Conservation (phyloP, 2,329 filamentous ascomycete genomes). For the Talaromyces piceae region DNA sequence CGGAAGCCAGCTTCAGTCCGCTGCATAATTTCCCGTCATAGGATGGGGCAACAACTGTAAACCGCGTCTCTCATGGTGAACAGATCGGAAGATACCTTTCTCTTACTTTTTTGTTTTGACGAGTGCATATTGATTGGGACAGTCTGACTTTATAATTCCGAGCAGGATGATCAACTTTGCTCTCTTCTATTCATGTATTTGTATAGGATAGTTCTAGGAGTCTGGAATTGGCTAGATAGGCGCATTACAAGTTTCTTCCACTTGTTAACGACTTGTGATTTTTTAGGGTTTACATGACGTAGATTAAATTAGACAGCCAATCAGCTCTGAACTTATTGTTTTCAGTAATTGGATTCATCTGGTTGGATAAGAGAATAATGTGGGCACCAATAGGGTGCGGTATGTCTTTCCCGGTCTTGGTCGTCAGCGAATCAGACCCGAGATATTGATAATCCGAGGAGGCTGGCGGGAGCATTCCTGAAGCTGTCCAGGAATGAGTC, state of each 20-base stretch:
- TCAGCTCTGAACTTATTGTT: background rate
- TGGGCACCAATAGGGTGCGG: background rate
- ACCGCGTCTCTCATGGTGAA: background rate
- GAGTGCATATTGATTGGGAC: background rate
- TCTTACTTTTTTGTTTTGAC: background rate
- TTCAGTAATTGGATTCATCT: background rate
- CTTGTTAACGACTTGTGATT: background rate
- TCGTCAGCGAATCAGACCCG: conserved; percentile 18
- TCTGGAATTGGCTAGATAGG: background rate
- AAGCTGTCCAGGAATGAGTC: background rate
- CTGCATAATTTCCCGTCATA: conserved; percentile 7
- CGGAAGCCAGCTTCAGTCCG: conserved; percentile 18
- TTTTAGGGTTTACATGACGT: background rate
- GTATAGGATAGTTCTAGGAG: background rate
- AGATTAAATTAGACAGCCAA: too few relatives aligned
- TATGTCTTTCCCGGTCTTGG: background rate
- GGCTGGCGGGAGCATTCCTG: conserved; percentile 14
- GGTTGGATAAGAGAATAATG: conserved; percentile 1
- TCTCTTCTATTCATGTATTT: background rate
- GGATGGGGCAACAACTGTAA: conserved; percentile 3
- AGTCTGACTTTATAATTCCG: background rate
- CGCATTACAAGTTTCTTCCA: background rate
- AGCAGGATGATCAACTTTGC: background rate
- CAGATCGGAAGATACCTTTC: background rate
- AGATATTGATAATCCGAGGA: conserved; percentile 20